Percentiles rank a stretch among this genome's conserved stretches.
Conservation (phyloP, 1,139 yeast species). For the Diutina catenulata region DNA sequence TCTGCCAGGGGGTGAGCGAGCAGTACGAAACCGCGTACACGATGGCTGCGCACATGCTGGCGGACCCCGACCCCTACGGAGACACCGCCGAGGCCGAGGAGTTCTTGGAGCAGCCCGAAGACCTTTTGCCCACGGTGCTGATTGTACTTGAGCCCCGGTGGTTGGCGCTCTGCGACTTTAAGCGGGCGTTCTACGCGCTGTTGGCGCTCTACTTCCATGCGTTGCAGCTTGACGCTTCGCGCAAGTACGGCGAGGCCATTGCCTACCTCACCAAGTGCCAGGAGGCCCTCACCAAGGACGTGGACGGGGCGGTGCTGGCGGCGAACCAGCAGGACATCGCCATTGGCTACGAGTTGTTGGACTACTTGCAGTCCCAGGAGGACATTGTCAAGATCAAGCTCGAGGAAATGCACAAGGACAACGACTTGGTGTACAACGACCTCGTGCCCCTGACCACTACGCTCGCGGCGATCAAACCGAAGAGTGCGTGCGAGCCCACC, state of each 20-base stretch:
- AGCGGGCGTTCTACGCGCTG: conserved; percentile 31
- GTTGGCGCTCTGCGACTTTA: conserved; percentile 33
- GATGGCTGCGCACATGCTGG: conserved; percentile 22
- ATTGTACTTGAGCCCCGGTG: conserved; percentile 37
- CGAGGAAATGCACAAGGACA: conserved; percentile 56
- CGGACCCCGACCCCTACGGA: conserved; percentile 24
- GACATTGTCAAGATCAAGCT: conserved; percentile 35
- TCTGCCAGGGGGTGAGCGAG: conserved; percentile 50
- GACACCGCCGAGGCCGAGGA: conserved; percentile 8
- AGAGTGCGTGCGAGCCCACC: conserved; percentile 51
- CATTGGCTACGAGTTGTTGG: conserved; percentile 23
- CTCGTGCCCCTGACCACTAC: conserved; percentile 50
- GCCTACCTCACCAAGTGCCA: conserved; percentile 50
- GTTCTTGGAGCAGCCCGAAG: conserved; percentile 9
- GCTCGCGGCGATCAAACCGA: conserved; percentile 60
- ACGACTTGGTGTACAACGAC: conserved; percentile 82
- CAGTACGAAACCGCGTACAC: conserved; percentile 41
- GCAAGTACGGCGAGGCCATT: conserved; percentile 68
- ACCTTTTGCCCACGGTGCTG: conserved; percentile 23
- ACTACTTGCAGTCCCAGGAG: conserved; percentile 31
- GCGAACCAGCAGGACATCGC: conserved; percentile 15
- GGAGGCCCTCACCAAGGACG: conserved; percentile 20
- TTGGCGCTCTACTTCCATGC: conserved; percentile 44
- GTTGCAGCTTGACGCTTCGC: conserved; percentile 31
- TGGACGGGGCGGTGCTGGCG: conserved; percentile 15